Conservation (phyloP, 73 alveolate genomes). For the Paramecium pentaurelia region DNA sequence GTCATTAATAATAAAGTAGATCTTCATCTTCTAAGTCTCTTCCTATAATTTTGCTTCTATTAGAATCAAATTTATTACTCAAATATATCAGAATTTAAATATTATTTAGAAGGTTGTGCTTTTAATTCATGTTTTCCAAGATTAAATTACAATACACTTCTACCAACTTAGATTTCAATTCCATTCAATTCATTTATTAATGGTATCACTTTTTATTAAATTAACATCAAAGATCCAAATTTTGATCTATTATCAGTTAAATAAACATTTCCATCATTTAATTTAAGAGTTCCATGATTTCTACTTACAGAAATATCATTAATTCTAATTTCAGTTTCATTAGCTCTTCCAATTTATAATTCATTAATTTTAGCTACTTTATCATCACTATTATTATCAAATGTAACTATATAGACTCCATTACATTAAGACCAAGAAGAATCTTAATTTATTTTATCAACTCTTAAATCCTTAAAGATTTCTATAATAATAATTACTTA, state of each 20-base stretch:
- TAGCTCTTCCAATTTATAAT: slow-evolving; percentile 64
- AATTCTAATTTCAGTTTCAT: slow-evolving; percentile 67
- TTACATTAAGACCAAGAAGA: not conserved
- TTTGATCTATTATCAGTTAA: slow-evolving; percentile 57
- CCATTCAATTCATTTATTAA: not conserved
- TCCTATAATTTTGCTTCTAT: not conserved
- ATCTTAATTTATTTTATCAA: not conserved
- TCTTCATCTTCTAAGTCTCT: not conserved
- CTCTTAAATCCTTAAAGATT: not conserved
- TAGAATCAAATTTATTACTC: not conserved
- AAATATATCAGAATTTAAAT: not conserved
- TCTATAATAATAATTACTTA: not conserved
- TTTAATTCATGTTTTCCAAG: not conserved
- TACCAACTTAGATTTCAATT: not conserved
- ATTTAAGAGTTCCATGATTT: slow-evolving; percentile 57
- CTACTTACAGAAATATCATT: slow-evolving; percentile 68
- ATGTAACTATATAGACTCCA: not conserved
- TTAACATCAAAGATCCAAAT: not conserved
- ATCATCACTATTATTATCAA: not conserved
- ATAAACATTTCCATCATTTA: slow-evolving; percentile 55
- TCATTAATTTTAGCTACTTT: not conserved
- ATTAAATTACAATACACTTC: not conserved
- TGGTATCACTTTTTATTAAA: slow-evolving; percentile 1
- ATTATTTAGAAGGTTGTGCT: not conserved
- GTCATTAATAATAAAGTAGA: not conserved